A percentile compares a stretch with the other conserved stretches of the same genome.
Evolutionary conservation across 306 rosid genomes (phyloP).

Genomic region (Lathyrus aphaca): DNA sequence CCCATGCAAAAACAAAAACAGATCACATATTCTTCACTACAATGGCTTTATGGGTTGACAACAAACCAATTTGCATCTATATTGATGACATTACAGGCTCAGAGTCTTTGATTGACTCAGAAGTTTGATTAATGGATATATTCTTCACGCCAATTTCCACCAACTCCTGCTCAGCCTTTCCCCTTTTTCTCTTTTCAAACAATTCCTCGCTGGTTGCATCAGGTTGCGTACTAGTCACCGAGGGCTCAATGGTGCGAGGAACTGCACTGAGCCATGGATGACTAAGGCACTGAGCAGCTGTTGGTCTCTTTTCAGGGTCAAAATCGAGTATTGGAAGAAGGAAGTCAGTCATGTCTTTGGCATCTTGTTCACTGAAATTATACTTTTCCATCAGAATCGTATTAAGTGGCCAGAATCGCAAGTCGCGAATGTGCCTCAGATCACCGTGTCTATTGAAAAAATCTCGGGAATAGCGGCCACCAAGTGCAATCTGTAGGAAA

Average conservation of each 20-base stretch:
- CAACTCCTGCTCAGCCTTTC: slow-evolving; percentile 58
- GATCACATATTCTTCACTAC: slow-evolving; percentile 3
- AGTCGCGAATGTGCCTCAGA: slow-evolving; percentile 72
- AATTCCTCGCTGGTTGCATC: slow-evolving; percentile 34
- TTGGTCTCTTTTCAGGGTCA: slow-evolving; percentile 74
- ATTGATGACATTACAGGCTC: slow-evolving; percentile 34
- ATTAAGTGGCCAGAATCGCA: slow-evolving; percentile 78
- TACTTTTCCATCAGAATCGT: slow-evolving; percentile 81
- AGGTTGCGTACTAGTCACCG: slow-evolving; percentile 26
- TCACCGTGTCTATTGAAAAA: slow-evolving; percentile 77
- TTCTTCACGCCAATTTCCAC: slow-evolving; percentile 54
- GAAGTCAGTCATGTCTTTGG: slow-evolving; percentile 65
- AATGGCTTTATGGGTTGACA: neutral
- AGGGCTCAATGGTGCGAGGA: slow-evolving; percentile 62
- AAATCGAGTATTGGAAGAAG: slow-evolving; percentile 75
- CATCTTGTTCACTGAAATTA: slow-evolving; percentile 75
- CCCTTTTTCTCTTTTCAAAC: slow-evolving; percentile 51
- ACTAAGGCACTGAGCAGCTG: slow-evolving; percentile 79
- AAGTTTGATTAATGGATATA: slow-evolving; percentile 53
- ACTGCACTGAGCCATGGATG: slow-evolving; percentile 83
- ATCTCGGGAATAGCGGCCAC: slow-evolving; percentile 83
- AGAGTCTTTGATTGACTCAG: slow-evolving; percentile 46
- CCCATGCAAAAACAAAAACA: slow-evolving; percentile 1
- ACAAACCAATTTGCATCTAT: slow-evolving; percentile 19
- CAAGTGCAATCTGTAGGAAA: slow-evolving; percentile 71